phyloP scores from a whole-genome alignment of 225 moss, liverwort and hornwort genomes.

The Antitrichia curtipendula region DNA sequence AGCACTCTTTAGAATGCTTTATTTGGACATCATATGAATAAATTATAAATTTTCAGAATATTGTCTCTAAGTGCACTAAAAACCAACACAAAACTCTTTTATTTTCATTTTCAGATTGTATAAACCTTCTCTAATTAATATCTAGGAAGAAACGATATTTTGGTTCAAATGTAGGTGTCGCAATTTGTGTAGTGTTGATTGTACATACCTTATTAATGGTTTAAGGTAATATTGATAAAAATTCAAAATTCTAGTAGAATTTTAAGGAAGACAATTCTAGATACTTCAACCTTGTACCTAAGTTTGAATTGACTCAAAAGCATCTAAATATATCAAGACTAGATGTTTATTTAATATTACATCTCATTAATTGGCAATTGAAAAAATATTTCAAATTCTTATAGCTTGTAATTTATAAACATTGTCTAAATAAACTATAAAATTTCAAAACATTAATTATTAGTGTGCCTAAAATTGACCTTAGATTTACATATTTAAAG shows the following conservation, averaged over 20 bases:
- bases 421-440: too few relatives aligned
- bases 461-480: neutral
- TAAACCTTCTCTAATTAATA: neutral
- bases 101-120: too few relatives aligned
- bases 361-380: too few relatives aligned
- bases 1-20: neutral
- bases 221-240: rapidly evolving
- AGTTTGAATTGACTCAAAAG: too few relatives aligned
- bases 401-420: too few relatives aligned
- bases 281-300: too few relatives aligned
- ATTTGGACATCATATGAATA: neutral
- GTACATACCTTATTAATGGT: neutral
- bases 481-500: neutral
- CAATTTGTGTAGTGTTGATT: neutral
- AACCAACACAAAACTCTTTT: neutral
- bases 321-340: too few relatives aligned
- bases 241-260: neutral
- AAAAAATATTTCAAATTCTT: too few relatives aligned
- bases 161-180: neutral
- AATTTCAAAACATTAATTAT: too few relatives aligned
- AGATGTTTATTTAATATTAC: too few relatives aligned
- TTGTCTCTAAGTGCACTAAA: neutral
- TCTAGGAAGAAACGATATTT: neutral
- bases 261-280: rapidly evolving
- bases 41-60: neutral